Percentiles rank a stretch among this genome's conserved stretches.
phyloP scores from a whole-genome alignment of 225 moss, liverwort and hornwort species.

The Rhytidiadelphus loreus region DNA sequence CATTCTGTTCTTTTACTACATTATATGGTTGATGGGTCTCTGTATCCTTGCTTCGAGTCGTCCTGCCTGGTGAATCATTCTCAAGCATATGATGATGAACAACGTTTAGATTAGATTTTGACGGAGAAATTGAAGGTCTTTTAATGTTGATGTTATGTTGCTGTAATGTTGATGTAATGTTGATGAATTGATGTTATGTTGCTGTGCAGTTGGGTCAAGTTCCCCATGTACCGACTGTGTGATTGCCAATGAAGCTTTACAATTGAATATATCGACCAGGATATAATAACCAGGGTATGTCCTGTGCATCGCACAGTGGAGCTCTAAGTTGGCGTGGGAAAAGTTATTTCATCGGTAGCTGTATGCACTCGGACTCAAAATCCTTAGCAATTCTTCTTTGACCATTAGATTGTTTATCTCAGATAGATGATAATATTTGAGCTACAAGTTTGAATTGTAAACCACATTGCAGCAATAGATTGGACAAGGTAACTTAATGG shows the following conservation, averaged over 20 bases:
- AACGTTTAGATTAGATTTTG: neutral
- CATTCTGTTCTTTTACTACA: neutral
- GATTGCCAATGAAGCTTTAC: neutral
- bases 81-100: neutral
- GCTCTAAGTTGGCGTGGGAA: neutral
- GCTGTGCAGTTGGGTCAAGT: slow-evolving; percentile 28
- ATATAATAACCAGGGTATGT: neutral
- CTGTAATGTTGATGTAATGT: neutral
- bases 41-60: neutral
- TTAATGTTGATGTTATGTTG: neutral
- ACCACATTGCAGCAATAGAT: neutral
- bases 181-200: neutral
- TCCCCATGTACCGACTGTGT: slow-evolving; percentile 15
- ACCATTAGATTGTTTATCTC: neutral
- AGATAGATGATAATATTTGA: neutral
- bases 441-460: neutral
- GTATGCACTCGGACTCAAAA: neutral
- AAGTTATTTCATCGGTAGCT: neutral
- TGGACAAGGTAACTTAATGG: neutral
- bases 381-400: neutral
- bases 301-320: neutral
- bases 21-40: neutral
- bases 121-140: neutral
- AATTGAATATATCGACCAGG: neutral
- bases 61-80: neutral